A percentile compares a stretch with the other conserved stretches of the same genome.
These are phyloP conservation scores for Microdochium bolleyi DNA, from an alignment of 2,329 filamentous ascomycete species.

Conservation along the genomic window DNA sequence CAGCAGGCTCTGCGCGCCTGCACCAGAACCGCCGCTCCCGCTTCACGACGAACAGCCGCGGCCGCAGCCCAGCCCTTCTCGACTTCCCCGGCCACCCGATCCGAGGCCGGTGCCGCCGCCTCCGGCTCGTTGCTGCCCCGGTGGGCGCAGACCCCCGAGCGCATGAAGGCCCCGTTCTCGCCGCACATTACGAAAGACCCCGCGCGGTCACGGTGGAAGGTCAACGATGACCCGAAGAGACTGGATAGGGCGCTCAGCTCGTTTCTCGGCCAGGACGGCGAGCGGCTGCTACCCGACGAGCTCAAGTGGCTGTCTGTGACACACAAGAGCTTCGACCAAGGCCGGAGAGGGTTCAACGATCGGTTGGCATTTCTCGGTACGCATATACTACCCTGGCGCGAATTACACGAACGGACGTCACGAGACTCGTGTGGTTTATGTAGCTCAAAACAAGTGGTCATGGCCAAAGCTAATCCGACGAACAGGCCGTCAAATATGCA, in stretches of 20 bases:
- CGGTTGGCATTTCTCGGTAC: constrained; percentile 81
- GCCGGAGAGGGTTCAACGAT: constrained; percentile 89
- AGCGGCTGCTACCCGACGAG: constrained; percentile 75
- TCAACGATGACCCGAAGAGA: constrained; percentile 67
- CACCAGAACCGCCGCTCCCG: constrained; percentile 8
- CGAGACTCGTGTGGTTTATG: too few species aligned
- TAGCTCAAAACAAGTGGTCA: too few species aligned
- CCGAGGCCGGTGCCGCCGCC: background rate
- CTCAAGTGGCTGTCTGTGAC: constrained; percentile 95
- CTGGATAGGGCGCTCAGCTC: constrained; percentile 72
- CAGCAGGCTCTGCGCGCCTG: constrained; percentile 22
- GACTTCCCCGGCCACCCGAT: constrained; percentile 9
- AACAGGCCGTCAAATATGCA: constrained; percentile 19
- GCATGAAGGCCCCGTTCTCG: constrained; percentile 63
- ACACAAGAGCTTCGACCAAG: constrained; percentile 97
- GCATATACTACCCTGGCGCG: constrained; percentile 9
- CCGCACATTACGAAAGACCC: constrained; percentile 49
- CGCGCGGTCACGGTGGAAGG: constrained; percentile 46
- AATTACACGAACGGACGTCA: background rate
- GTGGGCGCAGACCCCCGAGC: constrained; percentile 63
- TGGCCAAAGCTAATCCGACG: background rate
- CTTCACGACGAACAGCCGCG: constrained; percentile 1
- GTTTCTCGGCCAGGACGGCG: constrained; percentile 66
- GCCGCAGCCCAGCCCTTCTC: constrained; percentile 11
- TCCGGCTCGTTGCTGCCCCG: constrained; percentile 37